These are phyloP conservation scores for Penicilliopsis zonata DNA, from an alignment of 495 filamentous ascomycete genomes.

Conservation along the genomic window DNA sequence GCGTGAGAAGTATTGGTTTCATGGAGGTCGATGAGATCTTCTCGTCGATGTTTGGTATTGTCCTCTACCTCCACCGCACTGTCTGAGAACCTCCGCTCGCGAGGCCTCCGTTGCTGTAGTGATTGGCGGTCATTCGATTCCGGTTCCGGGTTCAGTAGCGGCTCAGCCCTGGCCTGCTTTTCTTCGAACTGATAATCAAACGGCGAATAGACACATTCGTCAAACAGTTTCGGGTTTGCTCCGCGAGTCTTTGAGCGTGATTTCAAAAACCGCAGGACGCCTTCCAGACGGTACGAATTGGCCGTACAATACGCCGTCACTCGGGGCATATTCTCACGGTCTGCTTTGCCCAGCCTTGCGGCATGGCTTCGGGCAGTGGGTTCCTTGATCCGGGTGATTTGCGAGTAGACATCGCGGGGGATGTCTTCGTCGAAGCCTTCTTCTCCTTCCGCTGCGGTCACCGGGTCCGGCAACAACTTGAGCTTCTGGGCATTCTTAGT, in stretches of 20 bases:
- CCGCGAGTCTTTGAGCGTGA: slow-evolving; percentile 60
- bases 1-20: slow-evolving; percentile 23
- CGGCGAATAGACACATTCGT: slow-evolving; percentile 93
- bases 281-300: slow-evolving; percentile 77
- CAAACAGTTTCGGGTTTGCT: slow-evolving; percentile 77
- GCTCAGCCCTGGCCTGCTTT: slow-evolving; percentile 19
- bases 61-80: slow-evolving; percentile 46
- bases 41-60: slow-evolving; percentile 32
- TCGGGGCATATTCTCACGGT: slow-evolving; percentile 72
- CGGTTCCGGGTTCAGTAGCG: slow-evolving; percentile 12
- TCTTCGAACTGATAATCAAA: slow-evolving; percentile 57
- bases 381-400: slow-evolving; percentile 92
- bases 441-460: slow-evolving; percentile 54
- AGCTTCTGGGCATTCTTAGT: slow-evolving; percentile 93
- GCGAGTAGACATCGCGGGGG: slow-evolving; percentile 90
- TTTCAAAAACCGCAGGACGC: slow-evolving; percentile 80
- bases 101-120: slow-evolving; percentile 23
- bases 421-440: slow-evolving; percentile 68
- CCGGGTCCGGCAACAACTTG: slow-evolving; percentile 85
- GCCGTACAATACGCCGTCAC: slow-evolving; percentile 97
- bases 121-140: slow-evolving; percentile 13
- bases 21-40: slow-evolving; percentile 42
- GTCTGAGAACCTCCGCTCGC: slow-evolving; percentile 56
- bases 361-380: slow-evolving; percentile 88
- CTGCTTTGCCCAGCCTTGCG: slow-evolving; percentile 83